Evolutionary conservation across 2,329 filamentous ascomycete species (phyloP), one percentile per base, ranked within the genome.

Genomic region (Pyrenochaeta sp.): DNA sequence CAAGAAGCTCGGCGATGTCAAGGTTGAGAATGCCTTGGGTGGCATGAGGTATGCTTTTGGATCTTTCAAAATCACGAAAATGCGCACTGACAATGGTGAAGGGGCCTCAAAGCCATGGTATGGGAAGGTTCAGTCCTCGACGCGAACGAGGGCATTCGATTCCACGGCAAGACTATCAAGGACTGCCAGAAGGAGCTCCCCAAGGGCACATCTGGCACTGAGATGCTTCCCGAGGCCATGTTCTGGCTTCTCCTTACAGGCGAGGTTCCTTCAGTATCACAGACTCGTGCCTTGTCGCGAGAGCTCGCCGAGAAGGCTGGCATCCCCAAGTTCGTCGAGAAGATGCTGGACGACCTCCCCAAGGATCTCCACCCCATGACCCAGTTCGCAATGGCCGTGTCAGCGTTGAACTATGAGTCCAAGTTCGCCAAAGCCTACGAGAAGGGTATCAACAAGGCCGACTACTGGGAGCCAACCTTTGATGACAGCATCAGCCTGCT

Each of bases 161-260:
- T 99, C 85, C 95, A 98, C 78, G 95, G 95, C 77, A 91, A 90
- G 73, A 97, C 93, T 64, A 99, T 99, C 84, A 96, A 96, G 82
- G 94, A 99, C 77, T 99, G 95, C 83, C 95, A 98, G 77, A 87
- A 89, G 68, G 90, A 93, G 78, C 88, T 98, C 15, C 93, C 95
- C 77, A 98, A 97, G 84, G 95, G 94, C 68, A 92, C 86, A 58
- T 88, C 91, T 2, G 92, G 94, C 72, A 96, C 92, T 5, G 94
- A 98, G 82, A 99, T 98, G 95, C 87, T 98, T 12, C 95, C 95
- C 47, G 95, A 99, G 81, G 89, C 94, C 79, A 99, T 99, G 95
- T 99, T 99, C 86, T 99, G 95, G 95, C 88, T 98, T 42, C 88
- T 99, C 50, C 85, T 99, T 69, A 99, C 95, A 9, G 95, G 95